These are phyloP conservation scores for Phtheirospermum japonicum DNA, from an alignment of 257 asterid genomes.

Conservation along the genomic window DNA sequence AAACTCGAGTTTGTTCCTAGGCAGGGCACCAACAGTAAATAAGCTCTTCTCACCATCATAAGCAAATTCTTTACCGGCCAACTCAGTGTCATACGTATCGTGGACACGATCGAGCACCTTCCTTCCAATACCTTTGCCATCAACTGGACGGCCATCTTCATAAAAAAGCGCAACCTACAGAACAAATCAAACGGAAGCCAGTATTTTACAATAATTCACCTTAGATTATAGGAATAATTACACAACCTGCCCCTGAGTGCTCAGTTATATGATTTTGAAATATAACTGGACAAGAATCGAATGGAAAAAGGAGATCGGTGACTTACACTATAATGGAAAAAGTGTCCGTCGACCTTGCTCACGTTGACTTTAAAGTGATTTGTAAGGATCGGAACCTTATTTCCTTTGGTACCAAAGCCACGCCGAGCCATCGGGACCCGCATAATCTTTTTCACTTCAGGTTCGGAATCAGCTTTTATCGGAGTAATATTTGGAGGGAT, in stretches of 20 bases:
- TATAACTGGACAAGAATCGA: background rate
- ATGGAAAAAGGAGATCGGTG: background rate
- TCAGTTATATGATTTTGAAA: too few relatives aligned
- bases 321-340: conserved; percentile 50
- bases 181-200: background rate
- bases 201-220: too few relatives aligned
- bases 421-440: conserved; percentile 7
- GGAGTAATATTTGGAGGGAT: background rate
- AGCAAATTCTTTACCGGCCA: conserved; percentile 73
- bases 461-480: background rate
- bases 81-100: conserved; percentile 64
- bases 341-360: conserved; percentile 1
- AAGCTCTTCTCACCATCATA: conserved; percentile 90
- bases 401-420: conserved; percentile 1
- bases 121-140: conserved; percentile 91
- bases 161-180: conserved; percentile 76
- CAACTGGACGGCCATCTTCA: conserved; percentile 92
- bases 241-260: too few relatives aligned
- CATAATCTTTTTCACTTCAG: background rate
- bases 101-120: conserved; percentile 75
- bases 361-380: background rate
- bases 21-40: conserved; percentile 82
- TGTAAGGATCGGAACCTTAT: conserved; percentile 1
- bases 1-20: conserved; percentile 73
- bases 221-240: too few relatives aligned